Conservation (phyloP, 148 eudicot species). For the Rhododendron williamsianum region DNA sequence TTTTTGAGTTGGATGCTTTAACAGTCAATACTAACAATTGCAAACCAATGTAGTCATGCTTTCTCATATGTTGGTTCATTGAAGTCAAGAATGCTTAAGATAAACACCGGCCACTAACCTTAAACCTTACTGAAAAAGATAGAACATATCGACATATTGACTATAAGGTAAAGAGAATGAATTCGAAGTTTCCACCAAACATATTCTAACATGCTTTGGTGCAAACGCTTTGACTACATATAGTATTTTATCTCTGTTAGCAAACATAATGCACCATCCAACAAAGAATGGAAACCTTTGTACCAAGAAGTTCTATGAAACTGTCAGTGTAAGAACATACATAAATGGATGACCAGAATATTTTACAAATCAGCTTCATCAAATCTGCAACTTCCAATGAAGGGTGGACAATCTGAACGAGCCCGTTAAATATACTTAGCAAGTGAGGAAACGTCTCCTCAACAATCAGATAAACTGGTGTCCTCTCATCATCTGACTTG, state of each 20-base stretch:
- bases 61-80: background rate
- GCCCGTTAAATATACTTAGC: constrained; percentile 70
- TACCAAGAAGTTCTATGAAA: background rate
- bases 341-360: constrained; percentile 97
- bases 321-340: constrained; percentile 40
- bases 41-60: background rate
- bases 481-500: constrained; percentile 95
- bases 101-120: background rate
- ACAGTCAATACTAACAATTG: background rate
- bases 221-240: background rate
- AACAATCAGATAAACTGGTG: constrained; percentile 69
- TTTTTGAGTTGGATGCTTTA: too few species aligned
- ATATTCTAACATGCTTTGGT: background rate
- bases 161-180: background rate
- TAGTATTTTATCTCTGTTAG: background rate
- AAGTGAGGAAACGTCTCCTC: constrained; percentile 91
- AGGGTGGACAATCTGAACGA: constrained; percentile 73
- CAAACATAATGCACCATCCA: background rate
- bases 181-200: background rate
- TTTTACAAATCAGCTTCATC: constrained; percentile 95
- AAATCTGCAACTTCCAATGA: constrained; percentile 83
- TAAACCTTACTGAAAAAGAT: background rate
- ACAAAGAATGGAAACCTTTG: constrained; percentile 1
- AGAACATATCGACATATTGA: background rate
- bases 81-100: background rate